Base-by-base conservation (phyloP, 2,329 filamentous ascomycete genomes). In the Aspergillus pseudonomiae region DNA sequence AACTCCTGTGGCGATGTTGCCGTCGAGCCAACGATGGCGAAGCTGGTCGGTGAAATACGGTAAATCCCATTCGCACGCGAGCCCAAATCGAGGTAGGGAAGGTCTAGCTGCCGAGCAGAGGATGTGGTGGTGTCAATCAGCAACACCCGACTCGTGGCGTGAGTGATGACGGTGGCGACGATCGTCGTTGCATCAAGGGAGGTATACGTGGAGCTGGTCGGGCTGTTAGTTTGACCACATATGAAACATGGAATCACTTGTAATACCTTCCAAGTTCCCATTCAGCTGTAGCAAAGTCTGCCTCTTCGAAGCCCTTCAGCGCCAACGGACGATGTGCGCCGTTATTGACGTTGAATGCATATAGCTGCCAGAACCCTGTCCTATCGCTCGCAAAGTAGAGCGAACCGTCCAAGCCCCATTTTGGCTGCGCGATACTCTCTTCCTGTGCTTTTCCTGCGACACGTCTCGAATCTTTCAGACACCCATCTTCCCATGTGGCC, bases 341-440 rank as follows among this genome's bases (percentile, higher is more conserved):
- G 6, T 69, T 45, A 3, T 55, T 46, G 7, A 62, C 64, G 1
- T 70, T 73, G n/a, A 79, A 71, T 1, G 75, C 75, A 64, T 82
- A 84, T 9, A 86, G 71, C 62, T 84, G 82, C 62, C 82, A 82
- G 63, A 80, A 85, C 1, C 80, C 80, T 2, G 73, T 78, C 1
- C 69, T 70, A 70, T 86, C 84, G 57, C 81, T 81, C 2, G 76
- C 76, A 65, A 82, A 86, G 64, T 82, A 84, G 2, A 86, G 68
- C 11, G 74, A 75, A 1, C 81, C 83, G 69, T 86, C 82, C 0
- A 77, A 72, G 3, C 79, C 78, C 85, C 85, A 87, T 67, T 80
- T 78, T 6, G 84, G 83, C 67, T 86, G 83, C 14, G 77, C 79
- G 24, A 83, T 77, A 41, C 82, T 82, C 58, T 84, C 79, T 0